These are phyloP conservation scores for Hypoxylon cercidicola DNA, from an alignment of 495 filamentous ascomycete species.

Conservation along the genomic window DNA sequence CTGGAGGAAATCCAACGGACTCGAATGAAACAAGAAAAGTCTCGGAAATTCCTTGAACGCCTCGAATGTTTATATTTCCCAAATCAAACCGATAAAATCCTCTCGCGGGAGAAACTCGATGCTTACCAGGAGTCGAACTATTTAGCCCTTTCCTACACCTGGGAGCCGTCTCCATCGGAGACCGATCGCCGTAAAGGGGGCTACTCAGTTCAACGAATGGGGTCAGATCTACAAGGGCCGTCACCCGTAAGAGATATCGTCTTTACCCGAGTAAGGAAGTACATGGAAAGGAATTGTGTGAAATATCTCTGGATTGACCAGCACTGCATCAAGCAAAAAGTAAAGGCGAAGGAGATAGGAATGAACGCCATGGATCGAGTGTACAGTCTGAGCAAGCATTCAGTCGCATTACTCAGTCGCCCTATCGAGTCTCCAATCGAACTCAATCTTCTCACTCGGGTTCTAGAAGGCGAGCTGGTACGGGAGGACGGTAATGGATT, in stretches of 20 bases:
- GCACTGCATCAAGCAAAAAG: conserved; percentile 33
- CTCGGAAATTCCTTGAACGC: background rate
- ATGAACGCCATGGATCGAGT: conserved; percentile 38
- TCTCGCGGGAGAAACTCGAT: conserved; percentile 4
- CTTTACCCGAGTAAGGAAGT: conserved; percentile 27
- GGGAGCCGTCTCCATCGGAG: conserved; percentile 18
- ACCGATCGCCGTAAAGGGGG: conserved; percentile 10
- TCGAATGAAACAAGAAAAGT: background rate
- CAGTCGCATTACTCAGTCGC: conserved; percentile 33
- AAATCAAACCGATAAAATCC: background rate
- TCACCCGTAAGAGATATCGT: conserved; percentile 27
- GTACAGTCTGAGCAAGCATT: conserved; percentile 31
- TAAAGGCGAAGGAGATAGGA: conserved; percentile 18
- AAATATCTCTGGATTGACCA: conserved; percentile 37
- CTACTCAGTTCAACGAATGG: conserved; percentile 13
- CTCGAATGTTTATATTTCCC: background rate
- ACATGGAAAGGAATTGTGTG: conserved; percentile 29
- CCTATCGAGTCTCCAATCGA: conserved; percentile 11
- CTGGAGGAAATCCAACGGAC: background rate
- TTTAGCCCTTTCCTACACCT: conserved; percentile 37
- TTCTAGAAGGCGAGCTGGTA: background rate
- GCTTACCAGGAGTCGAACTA: conserved; percentile 16
- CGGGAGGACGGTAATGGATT: background rate
- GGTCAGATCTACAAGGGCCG: background rate
- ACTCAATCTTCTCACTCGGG: conserved; percentile 13